Conservation (phyloP, 345 rosid genomes). For the Excoecaria agallocha region DNA sequence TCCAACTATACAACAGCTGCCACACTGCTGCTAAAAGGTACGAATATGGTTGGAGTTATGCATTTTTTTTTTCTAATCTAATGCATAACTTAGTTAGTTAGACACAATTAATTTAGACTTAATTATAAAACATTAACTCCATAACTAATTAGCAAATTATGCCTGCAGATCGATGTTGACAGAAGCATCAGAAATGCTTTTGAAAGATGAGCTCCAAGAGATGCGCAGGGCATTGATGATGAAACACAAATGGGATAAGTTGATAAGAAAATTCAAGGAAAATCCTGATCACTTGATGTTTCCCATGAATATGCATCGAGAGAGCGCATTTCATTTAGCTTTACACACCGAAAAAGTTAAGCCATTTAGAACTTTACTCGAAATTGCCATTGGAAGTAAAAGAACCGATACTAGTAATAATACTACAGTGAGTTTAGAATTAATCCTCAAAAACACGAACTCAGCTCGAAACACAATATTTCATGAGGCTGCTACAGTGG, state of each 20-base stretch:
- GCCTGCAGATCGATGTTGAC: neutral
- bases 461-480: neutral
- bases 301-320: neutral
- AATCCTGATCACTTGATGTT: neutral
- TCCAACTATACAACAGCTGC: no score
- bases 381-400: neutral
- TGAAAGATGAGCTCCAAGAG: neutral
- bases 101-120: no score
- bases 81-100: no score
- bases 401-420: no score
- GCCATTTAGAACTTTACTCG: neutral
- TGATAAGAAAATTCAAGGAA: neutral
- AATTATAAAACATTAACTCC: no score
- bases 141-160: no score
- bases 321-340: slow-evolving; percentile 6
- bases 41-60: no score
- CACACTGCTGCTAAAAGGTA: no score
- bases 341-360: neutral
- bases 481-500: slow-evolving; percentile 6
- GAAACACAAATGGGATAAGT: neutral
- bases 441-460: no score
- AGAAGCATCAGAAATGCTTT: neutral
- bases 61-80: neutral
- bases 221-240: neutral
- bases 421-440: no score